These are phyloP conservation scores for Alternaria triticina DNA, from an alignment of 2,329 filamentous ascomycete species.

Conservation along the genomic window DNA sequence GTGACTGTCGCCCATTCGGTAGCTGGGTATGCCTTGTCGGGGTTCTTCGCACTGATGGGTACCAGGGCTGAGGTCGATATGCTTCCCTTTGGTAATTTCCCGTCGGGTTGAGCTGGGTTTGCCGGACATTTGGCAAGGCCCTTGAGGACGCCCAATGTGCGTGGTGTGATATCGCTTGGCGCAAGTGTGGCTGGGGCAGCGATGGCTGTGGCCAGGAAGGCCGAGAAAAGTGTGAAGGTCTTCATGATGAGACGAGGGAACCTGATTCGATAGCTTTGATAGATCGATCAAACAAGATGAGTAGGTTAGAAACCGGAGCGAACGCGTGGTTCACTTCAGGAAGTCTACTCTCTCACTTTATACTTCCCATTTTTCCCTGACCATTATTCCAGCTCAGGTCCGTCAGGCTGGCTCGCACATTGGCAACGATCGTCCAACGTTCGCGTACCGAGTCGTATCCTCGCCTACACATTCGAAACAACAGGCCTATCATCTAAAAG, in stretches of 20 bases:
- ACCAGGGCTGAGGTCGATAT: conserved; percentile 28
- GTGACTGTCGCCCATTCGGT: conserved; percentile 28
- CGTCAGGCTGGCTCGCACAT: background rate
- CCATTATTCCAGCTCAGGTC: background rate
- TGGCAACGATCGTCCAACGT: background rate
- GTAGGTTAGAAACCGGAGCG: background rate
- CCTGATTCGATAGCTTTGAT: background rate
- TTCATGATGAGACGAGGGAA: conserved; percentile 24
- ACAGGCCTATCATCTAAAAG: background rate
- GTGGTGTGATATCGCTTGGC: conserved; percentile 16
- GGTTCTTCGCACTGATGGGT: conserved; percentile 27
- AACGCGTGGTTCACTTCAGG: background rate
- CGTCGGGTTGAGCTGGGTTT: conserved; percentile 27
- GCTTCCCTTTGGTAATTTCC: conserved; percentile 27
- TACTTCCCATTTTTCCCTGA: background rate
- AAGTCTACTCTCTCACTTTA: background rate
- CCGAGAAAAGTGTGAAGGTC: conserved; percentile 38
- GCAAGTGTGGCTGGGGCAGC: conserved; percentile 40
- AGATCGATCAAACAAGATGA: background rate
- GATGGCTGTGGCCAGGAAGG: conserved; percentile 47
- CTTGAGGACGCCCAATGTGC: conserved; percentile 22
- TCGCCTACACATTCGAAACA: background rate
- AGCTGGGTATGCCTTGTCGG: conserved; percentile 25
- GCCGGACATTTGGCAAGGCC: conserved; percentile 13
- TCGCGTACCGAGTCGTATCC: background rate